Conservation (phyloP, 768 basidiomycete species). For the Russula foetens region DNA sequence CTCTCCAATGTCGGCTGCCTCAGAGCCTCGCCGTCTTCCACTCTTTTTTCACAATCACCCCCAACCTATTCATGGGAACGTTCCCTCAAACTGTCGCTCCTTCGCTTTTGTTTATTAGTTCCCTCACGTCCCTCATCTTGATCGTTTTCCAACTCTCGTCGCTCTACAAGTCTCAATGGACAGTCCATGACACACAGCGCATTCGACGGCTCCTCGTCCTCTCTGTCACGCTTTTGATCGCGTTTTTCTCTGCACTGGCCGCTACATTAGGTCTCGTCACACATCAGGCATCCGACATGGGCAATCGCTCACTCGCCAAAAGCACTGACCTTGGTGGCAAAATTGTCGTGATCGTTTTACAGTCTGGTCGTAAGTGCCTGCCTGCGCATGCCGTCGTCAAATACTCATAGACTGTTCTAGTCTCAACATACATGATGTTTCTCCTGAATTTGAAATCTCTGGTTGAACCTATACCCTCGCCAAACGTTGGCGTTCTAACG, state of each 20-base stretch:
- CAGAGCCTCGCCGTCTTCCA: not conserved
- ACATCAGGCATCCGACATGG: not conserved
- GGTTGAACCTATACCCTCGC: conserved; percentile 11
- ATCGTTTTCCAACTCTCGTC: not conserved
- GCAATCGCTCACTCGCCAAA: not conserved
- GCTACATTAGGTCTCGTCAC: conserved; percentile 8
- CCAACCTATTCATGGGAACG: conserved; percentile 3
- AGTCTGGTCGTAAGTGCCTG: conserved; percentile 10
- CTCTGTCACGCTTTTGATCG: not conserved
- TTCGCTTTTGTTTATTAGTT: conserved; percentile 10
- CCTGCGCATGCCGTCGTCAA: not conserved
- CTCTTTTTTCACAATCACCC: not conserved
- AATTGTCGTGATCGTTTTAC: not conserved
- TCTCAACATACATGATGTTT: conserved; percentile 10
- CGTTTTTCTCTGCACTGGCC: conserved; percentile 3
- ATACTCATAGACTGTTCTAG: not conserved
- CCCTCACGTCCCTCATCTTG: conserved; percentile 4
- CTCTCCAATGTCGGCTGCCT: conserved; percentile 2
- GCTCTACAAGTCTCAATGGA: conserved; percentile 10
- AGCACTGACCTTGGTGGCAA: not conserved
- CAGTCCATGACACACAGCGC: not conserved
- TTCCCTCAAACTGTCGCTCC: conserved; percentile 8
- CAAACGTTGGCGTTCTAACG: not conserved
- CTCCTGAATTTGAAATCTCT: conserved; percentile 13
- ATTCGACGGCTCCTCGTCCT: conserved; percentile 7